These are phyloP conservation scores for Rhizophagus clarus DNA, from an alignment of 192 early-diverging fungal genomes.

Conservation along the genomic window DNA sequence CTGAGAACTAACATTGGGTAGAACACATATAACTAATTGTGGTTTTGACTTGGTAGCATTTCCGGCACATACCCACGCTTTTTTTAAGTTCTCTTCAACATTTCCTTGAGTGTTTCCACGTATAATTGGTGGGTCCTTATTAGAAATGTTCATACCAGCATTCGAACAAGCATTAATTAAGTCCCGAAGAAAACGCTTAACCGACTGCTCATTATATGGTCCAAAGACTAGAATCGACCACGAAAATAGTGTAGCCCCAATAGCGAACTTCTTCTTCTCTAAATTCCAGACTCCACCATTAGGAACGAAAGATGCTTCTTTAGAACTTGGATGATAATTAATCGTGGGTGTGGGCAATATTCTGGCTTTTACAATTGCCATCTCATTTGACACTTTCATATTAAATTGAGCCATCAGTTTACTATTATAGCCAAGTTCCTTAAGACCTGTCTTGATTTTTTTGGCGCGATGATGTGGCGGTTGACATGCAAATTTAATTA, in stretches of 20 bases:
- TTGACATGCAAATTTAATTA: slow-evolving; percentile 76
- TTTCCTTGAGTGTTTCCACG: slow-evolving; percentile 64
- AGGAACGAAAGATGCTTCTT: no score
- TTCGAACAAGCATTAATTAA: slow-evolving; percentile 55
- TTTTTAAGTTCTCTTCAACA: slow-evolving; percentile 68
- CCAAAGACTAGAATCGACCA: slow-evolving; percentile 62
- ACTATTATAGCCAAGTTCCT: slow-evolving; percentile 67
- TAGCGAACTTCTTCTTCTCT: no score
- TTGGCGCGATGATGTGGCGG: slow-evolving; percentile 75
- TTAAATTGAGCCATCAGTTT: slow-evolving; percentile 68
- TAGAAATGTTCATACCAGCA: slow-evolving; percentile 64
- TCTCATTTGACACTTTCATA: slow-evolving; percentile 54
- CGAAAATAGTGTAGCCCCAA: slow-evolving; percentile 60
- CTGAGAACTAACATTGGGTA: slow-evolving; percentile 67
- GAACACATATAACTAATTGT: slow-evolving; percentile 49
- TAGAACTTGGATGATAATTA: slow-evolving; percentile 32
- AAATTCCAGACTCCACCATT: no score
- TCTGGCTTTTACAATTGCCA: no score
- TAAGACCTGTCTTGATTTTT: slow-evolving; percentile 76
- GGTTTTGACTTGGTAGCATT: slow-evolving; percentile 42
- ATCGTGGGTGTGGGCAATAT: slow-evolving; percentile 28
- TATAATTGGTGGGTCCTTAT: slow-evolving; percentile 48
- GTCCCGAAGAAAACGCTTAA: no score
- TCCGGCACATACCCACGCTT: slow-evolving; percentile 72
- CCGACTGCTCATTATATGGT: no score